Evolutionary conservation across 768 basidiomycete genomes (phyloP).

Genomic region (Termitomyces sp.): DNA sequence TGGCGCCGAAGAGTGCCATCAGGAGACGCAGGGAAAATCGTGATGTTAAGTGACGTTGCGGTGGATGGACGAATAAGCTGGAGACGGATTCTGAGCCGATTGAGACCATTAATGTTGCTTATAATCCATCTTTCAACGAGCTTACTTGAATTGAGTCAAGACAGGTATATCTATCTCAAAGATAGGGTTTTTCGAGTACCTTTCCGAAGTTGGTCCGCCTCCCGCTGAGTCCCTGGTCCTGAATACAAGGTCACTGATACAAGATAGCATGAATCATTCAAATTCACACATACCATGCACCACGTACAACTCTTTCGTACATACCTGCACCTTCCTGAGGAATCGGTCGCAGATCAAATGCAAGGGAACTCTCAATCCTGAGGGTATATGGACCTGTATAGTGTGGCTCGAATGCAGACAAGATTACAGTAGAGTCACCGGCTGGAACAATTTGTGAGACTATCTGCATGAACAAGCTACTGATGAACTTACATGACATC

Average conservation of each 20-base stretch:
- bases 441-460: slow-evolving; percentile 29
- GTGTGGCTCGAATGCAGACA: slow-evolving; percentile 78
- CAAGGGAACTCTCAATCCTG: slow-evolving; percentile 53
- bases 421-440: slow-evolving; percentile 79
- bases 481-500: slow-evolving; percentile 42
- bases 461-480: neutral
- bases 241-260: neutral
- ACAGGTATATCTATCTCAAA: slow-evolving; percentile 56
- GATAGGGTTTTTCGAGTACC: slow-evolving; percentile 65
- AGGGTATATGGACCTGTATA: slow-evolving; percentile 65
- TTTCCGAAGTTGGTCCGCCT: slow-evolving; percentile 62
- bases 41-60: slow-evolving; percentile 51
- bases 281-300: slow-evolving; percentile 55
- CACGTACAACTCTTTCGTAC: slow-evolving; percentile 66
- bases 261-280: neutral
- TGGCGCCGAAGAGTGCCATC: slow-evolving; percentile 30
- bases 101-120: neutral
- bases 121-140: neutral
- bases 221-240: slow-evolving; percentile 59
- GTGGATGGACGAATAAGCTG: slow-evolving; percentile 48
- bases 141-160: slow-evolving; percentile 56
- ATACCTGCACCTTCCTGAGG: slow-evolving; percentile 90
- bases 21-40: slow-evolving; percentile 41
- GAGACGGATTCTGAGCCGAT: slow-evolving; percentile 54
- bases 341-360: slow-evolving; percentile 60